Conservation (phyloP, 164 flowering plant species). For the Umbellularia californica region DNA sequence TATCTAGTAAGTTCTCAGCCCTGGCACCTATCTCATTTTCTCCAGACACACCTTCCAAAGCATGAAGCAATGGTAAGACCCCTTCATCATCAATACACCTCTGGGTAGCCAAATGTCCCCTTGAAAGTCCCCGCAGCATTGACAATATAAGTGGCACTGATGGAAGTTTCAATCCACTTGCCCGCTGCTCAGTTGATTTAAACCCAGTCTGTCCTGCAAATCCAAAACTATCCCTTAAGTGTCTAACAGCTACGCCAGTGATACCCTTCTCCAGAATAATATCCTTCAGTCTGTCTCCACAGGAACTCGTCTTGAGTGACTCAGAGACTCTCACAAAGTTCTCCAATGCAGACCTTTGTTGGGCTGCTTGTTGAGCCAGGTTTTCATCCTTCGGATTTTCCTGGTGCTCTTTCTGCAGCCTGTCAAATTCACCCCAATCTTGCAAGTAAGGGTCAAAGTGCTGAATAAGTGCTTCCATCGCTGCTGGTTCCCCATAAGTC, state of each 20-base stretch:
- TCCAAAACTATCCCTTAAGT: constrained; percentile 73
- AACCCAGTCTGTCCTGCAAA: constrained; percentile 72
- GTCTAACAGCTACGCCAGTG: constrained; percentile 60
- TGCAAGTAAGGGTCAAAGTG: constrained; percentile 86
- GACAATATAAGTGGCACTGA: constrained; percentile 92
- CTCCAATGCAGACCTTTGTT: constrained; percentile 77
- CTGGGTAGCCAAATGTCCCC: constrained; percentile 89
- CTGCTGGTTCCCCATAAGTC: constrained; percentile 96
- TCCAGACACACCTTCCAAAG: constrained; percentile 90
- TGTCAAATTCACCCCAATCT: constrained; percentile 78
- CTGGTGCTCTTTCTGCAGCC: constrained; percentile 57
- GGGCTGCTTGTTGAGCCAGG: constrained; percentile 61
- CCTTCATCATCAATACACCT: constrained; percentile 79
- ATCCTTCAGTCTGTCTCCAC: constrained; percentile 93
- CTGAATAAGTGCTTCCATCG: constrained; percentile 94
- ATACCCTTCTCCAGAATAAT: constrained; percentile 89
- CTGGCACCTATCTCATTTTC: constrained; percentile 97
- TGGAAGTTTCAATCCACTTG: constrained; percentile 63
- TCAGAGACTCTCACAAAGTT: constrained; percentile 97
- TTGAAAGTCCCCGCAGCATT: constrained; percentile 92
- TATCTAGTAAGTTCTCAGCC: constrained; percentile 95
- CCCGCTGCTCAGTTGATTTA: constrained; percentile 74
- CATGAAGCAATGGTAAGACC: constrained; percentile 85
- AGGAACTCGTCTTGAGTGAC: constrained; percentile 93
- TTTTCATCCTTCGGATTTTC: constrained; percentile 77